These are phyloP conservation scores for Remersonia thermophila DNA, from an alignment of 2,329 filamentous ascomycete species.

Conservation along the genomic window DNA sequence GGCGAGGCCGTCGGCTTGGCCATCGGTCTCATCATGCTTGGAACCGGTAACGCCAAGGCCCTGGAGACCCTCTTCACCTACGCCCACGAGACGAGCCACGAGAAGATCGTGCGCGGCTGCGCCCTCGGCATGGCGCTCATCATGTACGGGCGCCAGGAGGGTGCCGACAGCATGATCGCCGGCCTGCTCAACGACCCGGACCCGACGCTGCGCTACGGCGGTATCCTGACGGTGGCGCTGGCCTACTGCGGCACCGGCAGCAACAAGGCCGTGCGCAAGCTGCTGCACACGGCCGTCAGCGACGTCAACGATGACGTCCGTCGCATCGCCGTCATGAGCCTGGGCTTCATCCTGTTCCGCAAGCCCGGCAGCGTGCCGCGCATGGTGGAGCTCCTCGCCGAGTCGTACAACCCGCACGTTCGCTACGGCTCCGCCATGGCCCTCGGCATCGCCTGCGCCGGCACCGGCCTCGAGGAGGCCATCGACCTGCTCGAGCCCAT, in stretches of 20 bases:
- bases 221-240: constrained; percentile 96
- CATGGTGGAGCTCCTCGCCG: constrained; percentile 95
- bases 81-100: constrained; percentile 93
- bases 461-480: constrained; percentile 89
- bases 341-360: constrained; percentile 96
- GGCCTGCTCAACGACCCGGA: constrained; percentile 88
- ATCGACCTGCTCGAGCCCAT: constrained; percentile 95
- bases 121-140: constrained; percentile 95
- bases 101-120: constrained; percentile 94
- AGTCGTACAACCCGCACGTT: constrained; percentile 98
- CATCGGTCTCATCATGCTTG: constrained; percentile 97
- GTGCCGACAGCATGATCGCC: constrained; percentile 87
- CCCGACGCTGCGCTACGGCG: constrained; percentile 85
- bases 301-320: constrained; percentile 97
- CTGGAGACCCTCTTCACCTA: constrained; percentile 96
- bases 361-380: constrained; percentile 94
- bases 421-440: constrained; percentile 98
- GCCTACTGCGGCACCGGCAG: constrained; percentile 95
- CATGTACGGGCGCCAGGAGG: constrained; percentile 94
- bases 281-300: constrained; percentile 91
- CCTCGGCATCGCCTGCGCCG: constrained; percentile 92
- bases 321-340: constrained; percentile 89
- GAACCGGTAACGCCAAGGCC: constrained; percentile 88
- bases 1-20: constrained; percentile 90
- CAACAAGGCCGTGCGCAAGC: constrained; percentile 95